These are phyloP conservation scores for Chlorella vulgaris DNA, from an alignment of 139 green algal genomes.

Conservation along the genomic window DNA sequence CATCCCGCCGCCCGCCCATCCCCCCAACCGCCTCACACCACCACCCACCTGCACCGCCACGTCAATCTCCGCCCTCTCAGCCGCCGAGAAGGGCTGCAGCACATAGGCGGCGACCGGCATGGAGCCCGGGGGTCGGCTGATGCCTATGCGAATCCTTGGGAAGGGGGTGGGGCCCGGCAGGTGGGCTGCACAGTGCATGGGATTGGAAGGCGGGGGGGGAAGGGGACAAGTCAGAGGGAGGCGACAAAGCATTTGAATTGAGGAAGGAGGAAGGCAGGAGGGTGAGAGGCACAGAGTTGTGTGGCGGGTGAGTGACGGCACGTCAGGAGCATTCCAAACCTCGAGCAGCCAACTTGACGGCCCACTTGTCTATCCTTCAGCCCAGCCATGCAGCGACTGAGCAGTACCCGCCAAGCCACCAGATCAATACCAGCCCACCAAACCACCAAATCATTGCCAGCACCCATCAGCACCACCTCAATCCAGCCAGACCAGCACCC, in stretches of 20 bases:
- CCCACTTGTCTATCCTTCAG: no score
- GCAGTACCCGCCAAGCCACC: no score
- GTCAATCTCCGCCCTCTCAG: constrained; percentile 72
- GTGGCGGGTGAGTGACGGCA: no score
- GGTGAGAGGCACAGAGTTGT: background rate
- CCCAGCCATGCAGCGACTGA: no score
- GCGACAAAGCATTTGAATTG: background rate
- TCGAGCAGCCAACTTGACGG: no score
- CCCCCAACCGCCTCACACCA: background rate
- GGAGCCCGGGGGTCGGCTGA: constrained; percentile 71
- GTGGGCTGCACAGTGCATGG: constrained; percentile 12
- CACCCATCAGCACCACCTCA: background rate
- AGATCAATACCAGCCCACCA: background rate
- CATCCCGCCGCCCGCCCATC: background rate
- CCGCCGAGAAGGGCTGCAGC: constrained; percentile 70
- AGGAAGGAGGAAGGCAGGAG: background rate
- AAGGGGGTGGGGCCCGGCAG: constrained; percentile 76
- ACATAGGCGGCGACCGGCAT: constrained; percentile 71
- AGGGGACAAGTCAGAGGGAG: background rate
- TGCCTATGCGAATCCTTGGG: constrained; percentile 79
- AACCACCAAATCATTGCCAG: background rate
- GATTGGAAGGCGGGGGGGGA: background rate
- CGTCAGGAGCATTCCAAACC: no score
- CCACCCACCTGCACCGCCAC: constrained; percentile 45
- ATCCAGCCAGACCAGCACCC: background rate